Evolutionary conservation across 2,329 filamentous ascomycete genomes (phyloP).

Genomic region (Aureobasidium sp.): DNA sequence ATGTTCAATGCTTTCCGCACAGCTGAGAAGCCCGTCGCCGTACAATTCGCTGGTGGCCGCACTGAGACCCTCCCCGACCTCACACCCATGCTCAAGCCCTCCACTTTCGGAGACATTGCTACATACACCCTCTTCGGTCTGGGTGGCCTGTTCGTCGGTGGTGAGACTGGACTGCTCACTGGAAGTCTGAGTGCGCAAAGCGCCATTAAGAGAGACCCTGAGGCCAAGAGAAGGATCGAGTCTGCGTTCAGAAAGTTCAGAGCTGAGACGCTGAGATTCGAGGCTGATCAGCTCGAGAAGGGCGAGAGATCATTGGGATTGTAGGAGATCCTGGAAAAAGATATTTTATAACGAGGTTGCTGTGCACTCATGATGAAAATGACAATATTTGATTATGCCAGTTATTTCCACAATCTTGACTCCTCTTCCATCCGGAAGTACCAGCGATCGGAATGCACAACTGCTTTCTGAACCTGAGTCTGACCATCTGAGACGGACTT

Average conservation of each 20-base stretch:
- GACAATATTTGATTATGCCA: not conserved
- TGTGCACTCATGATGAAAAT: not conserved
- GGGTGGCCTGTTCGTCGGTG: constrained; percentile 55
- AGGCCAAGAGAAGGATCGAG: constrained; percentile 49
- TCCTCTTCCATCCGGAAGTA: no score
- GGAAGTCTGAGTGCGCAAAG: constrained; percentile 48
- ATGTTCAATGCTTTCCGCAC: constrained; percentile 55
- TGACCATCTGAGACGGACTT: no score
- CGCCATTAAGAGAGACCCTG: constrained; percentile 45
- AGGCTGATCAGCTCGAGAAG: constrained; percentile 48
- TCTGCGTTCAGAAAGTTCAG: constrained; percentile 54
- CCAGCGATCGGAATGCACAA: no score
- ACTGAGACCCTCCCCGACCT: constrained; percentile 52
- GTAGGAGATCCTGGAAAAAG: not conserved
- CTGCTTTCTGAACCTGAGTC: no score
- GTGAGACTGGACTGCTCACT: constrained; percentile 52
- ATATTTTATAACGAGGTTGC: not conserved
- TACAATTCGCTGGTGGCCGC: constrained; percentile 53
- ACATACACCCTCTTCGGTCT: constrained; percentile 55
- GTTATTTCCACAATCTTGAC: no score
- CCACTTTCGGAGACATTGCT: constrained; percentile 49
- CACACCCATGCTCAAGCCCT: constrained; percentile 48
- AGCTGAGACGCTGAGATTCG: constrained; percentile 52
- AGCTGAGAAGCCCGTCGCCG: constrained; percentile 51
- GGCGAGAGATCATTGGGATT: constrained; percentile 14